A percentile compares a stretch with the other conserved stretches of the same genome.
These are phyloP conservation scores for Nannochloropsis salina DNA, from an alignment of 108 stramenopile species.

Conservation along the genomic window DNA sequence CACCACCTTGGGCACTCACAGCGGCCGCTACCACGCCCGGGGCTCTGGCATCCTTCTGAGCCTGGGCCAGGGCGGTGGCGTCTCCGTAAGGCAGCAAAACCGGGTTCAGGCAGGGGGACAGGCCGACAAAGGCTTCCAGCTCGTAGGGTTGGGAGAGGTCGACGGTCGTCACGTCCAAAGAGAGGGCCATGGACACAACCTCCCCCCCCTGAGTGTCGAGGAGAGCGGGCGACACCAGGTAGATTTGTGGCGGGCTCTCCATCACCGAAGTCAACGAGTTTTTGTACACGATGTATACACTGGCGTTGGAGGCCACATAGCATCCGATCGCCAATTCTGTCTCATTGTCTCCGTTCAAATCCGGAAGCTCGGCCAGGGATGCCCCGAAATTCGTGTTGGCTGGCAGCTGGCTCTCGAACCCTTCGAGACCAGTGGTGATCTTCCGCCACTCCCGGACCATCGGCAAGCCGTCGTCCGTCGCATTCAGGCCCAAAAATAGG, in stretches of 20 bases:
- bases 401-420: constrained; percentile 12
- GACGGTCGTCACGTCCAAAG: background rate
- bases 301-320: background rate
- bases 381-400: constrained; percentile 5
- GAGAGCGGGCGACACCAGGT: background rate
- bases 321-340: background rate
- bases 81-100: background rate
- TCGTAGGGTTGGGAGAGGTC: background rate
- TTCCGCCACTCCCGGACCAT: background rate
- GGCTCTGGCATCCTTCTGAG: background rate
- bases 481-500: background rate
- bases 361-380: background rate
- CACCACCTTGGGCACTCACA: background rate
- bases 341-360: constrained; percentile 17
- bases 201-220: constrained; percentile 2
- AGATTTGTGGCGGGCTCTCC: constrained; percentile 11
- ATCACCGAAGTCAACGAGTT: background rate
- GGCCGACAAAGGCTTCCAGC: background rate
- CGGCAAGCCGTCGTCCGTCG: background rate
- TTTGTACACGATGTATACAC: background rate
- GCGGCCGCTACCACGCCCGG: background rate
- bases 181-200: background rate
- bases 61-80: background rate
- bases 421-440: background rate
- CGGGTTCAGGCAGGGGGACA: background rate